phyloP scores from a whole-genome alignment of 805 yeast species.

The Osmozyma mogii region DNA sequence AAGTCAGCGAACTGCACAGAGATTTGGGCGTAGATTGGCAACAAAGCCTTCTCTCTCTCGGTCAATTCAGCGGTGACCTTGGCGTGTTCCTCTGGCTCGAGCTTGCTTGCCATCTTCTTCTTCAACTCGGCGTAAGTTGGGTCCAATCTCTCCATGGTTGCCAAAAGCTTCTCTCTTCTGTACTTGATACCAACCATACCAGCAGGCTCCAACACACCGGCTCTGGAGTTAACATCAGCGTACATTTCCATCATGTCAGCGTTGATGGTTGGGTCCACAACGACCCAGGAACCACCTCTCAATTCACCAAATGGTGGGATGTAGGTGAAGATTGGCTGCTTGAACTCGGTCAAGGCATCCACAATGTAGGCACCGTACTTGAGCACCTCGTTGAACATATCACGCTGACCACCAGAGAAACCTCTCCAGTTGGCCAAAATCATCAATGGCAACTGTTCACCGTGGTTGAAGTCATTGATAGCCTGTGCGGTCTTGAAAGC shows the following conservation, averaged over 20 bases:
- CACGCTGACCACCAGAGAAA: constrained; percentile 99
- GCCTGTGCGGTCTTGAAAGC: constrained; percentile 99
- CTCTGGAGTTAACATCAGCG: constrained; percentile 92
- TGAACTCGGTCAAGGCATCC: constrained; percentile 91
- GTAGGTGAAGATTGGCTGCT: constrained; percentile 94
- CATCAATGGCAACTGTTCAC: constrained; percentile 97
- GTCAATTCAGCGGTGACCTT: constrained; percentile 56
- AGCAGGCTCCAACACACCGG: constrained; percentile 97
- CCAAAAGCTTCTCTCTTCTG: constrained; percentile 83
- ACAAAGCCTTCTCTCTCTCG: constrained; percentile 69
- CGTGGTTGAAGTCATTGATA: constrained; percentile 92
- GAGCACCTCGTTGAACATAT: constrained; percentile 97
- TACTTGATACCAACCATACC: constrained; percentile 99
- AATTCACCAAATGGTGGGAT: constrained; percentile 98
- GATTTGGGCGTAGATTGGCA: constrained; percentile 87
- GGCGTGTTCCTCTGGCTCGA: constrained; percentile 59
- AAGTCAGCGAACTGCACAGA: constrained; percentile 95
- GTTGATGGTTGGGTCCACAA: constrained; percentile 97
- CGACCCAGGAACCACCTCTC: constrained; percentile 99
- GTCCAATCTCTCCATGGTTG: constrained; percentile 91
- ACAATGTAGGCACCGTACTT: constrained; percentile 96
- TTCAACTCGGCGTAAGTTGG: constrained; percentile 61
- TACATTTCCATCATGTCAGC: constrained; percentile 98
- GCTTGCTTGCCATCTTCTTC: constrained; percentile 41
- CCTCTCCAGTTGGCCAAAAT: constrained; percentile 99